A percentile compares a stretch with the other conserved stretches of the same genome.
Conservation (phyloP, 2,329 filamentous ascomycete genomes). For the Monilinia aucupariae region DNA sequence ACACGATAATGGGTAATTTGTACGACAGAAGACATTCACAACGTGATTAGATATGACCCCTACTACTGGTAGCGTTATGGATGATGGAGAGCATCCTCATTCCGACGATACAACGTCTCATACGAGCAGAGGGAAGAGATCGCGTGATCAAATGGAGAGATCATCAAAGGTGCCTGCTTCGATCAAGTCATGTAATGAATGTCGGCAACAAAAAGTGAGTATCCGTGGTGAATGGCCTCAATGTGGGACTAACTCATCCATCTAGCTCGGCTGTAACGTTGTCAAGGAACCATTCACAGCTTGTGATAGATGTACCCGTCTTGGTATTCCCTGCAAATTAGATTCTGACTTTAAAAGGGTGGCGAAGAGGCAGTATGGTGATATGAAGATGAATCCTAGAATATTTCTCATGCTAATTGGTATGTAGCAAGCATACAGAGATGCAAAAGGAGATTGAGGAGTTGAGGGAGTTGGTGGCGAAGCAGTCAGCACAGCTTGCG, state of each 20-base stretch:
- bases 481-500: constrained; percentile 14
- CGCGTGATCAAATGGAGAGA: constrained; percentile 13
- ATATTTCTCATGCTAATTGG: background rate
- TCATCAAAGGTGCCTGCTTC: constrained; percentile 12
- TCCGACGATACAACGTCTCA: constrained; percentile 11
- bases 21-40: too few relatives aligned
- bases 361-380: constrained; percentile 42
- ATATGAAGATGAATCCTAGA: too few relatives aligned
- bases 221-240: constrained; percentile 10
- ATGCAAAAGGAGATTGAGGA: constrained; percentile 55
- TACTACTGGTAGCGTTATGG: background rate
- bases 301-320: constrained; percentile 57
- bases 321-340: constrained; percentile 59
- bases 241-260: background rate
- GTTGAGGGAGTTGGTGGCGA: constrained; percentile 38
- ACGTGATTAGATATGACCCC: too few relatives aligned
- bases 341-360: constrained; percentile 64
- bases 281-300: constrained; percentile 57
- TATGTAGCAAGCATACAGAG: constrained; percentile 53
- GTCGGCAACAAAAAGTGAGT: constrained; percentile 62
- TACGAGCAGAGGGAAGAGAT: constrained; percentile 8
- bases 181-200: constrained; percentile 40
- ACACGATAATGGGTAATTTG: too few relatives aligned
- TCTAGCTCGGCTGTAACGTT: constrained; percentile 61
- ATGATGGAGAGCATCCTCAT: constrained; percentile 11